These are phyloP conservation scores for Nitzschia sp. DNA, from an alignment of 108 stramenopile genomes.

Conservation along the genomic window DNA sequence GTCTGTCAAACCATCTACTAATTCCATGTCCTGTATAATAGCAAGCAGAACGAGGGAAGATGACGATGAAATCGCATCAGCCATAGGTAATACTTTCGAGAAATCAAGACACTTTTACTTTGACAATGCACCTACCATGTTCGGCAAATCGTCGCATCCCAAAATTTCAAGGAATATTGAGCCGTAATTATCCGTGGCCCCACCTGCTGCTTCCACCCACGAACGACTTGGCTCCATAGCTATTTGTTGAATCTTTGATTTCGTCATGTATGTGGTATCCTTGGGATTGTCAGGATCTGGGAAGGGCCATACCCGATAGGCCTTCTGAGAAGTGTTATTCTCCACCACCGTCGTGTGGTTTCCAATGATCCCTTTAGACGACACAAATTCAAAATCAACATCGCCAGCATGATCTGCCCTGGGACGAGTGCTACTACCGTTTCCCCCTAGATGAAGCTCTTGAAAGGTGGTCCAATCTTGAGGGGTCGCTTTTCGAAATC, in stretches of 20 bases:
- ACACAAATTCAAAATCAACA: conserved; percentile 34
- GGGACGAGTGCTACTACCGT: background rate
- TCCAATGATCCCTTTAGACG: conserved; percentile 39
- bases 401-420: conserved; percentile 16
- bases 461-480: conserved; percentile 7
- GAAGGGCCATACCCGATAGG: conserved; percentile 49
- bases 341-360: conserved; percentile 13
- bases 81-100: too few species aligned
- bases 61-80: too few species aligned
- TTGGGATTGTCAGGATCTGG: conserved; percentile 54
- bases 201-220: conserved; percentile 39
- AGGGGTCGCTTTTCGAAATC: conserved; percentile 37
- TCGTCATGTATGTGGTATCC: conserved; percentile 43
- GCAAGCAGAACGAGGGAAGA: background rate
- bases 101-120: too few species aligned
- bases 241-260: conserved; percentile 26
- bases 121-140: conserved; percentile 32
- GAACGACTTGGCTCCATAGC: conserved; percentile 24
- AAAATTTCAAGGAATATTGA: conserved; percentile 42
- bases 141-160: conserved; percentile 45
- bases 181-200: conserved; percentile 31
- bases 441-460: background rate
- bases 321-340: conserved; percentile 4
- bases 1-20: conserved; percentile 25
- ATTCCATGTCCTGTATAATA: conserved; percentile 6